Evolutionary conservation across 257 asterid genomes (phyloP), one percentile per base, ranked within the genome.

Genomic region (Anisodus acutangulus): DNA sequence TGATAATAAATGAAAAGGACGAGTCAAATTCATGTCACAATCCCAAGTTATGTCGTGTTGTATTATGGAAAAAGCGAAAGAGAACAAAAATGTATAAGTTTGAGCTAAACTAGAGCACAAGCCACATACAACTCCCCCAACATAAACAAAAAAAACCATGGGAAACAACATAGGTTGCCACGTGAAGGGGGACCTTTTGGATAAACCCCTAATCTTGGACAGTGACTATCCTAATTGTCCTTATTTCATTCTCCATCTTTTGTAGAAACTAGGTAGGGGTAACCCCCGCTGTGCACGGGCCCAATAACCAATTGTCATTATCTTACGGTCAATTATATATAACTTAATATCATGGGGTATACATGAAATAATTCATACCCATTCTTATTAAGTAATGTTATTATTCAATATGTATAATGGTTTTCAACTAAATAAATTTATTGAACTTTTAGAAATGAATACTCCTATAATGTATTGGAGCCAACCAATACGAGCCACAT

Each of bases 111-210:
- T 64, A 67, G 49, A 31, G 74, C 6, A 59, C 59, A 59, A 59
- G 64, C 64, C 64, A 59, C 9, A 59, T 26, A 59, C 11, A 6
- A 57, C 19, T 13, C 62, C 49, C 35, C 74, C 49, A 67, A 13
- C 74, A 37, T 35, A 67, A 37, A 35, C 41, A 4, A 64, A 64
- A 67, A 17, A 67, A 31, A 0, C 22, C 76, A 67, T 67, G 49
- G 76, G 76, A 67, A 6, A 67, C 76, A 35, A 67, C 76, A 13
- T 67, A 64, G 49, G 76, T 67, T 67, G 76, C 45, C 76, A 67
- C 76, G 76, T 67, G 76, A 67, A 67, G 37, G 49, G n/a, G 51
- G 22, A 37, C 76, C 76, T 67, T 67, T 67, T 67, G 22, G 76
- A 37, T 67, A 64, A 39, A 39, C 4, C 17, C 71, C 9, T 64